A percentile compares a stretch with the other conserved stretches of the same genome.
phyloP scores from a whole-genome alignment of 176 grass and related monocot genomes.

The Oryza brachyantha region DNA sequence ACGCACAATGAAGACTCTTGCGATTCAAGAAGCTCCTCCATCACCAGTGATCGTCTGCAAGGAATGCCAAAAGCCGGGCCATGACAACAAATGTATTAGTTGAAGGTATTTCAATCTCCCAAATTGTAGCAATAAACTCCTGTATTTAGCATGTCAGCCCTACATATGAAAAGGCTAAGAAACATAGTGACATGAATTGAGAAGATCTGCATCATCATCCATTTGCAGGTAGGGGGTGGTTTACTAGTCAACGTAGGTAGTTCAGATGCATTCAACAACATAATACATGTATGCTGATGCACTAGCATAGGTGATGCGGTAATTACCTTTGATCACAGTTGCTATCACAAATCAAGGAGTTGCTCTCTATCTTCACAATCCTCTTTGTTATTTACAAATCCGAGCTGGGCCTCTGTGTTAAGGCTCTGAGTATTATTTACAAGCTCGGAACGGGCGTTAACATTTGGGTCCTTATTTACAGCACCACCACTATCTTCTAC shows the following conservation, averaged over 20 bases:
- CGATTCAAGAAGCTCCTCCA: constrained; percentile 44
- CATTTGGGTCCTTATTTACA: constrained; percentile 74
- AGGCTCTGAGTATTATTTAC: constrained; percentile 70
- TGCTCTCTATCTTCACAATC: constrained; percentile 53
- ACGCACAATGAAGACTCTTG: constrained; percentile 35
- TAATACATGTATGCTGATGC: not conserved
- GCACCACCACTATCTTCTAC: constrained; percentile 44
- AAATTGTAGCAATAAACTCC: not conserved
- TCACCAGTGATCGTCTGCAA: constrained; percentile 47
- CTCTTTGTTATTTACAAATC: constrained; percentile 77
- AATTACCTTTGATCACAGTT: constrained; percentile 39
- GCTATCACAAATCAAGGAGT: constrained; percentile 48
- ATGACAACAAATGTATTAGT: not conserved
- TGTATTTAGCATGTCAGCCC: constrained; percentile 3
- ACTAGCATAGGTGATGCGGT: not conserved
- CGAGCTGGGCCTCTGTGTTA: constrained; percentile 62
- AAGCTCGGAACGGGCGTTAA: constrained; percentile 49
- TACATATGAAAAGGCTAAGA: not conserved
- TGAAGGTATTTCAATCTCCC: not conserved
- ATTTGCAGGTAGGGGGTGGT: not conserved
- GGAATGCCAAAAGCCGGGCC: constrained; percentile 5
- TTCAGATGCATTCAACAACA: not conserved
- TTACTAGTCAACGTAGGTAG: not conserved
- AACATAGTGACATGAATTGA: not conserved
- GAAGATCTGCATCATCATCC: not conserved